phyloP scores from a whole-genome alignment of 805 yeast genomes.

The Zygosaccharomyces rouxii region DNA sequence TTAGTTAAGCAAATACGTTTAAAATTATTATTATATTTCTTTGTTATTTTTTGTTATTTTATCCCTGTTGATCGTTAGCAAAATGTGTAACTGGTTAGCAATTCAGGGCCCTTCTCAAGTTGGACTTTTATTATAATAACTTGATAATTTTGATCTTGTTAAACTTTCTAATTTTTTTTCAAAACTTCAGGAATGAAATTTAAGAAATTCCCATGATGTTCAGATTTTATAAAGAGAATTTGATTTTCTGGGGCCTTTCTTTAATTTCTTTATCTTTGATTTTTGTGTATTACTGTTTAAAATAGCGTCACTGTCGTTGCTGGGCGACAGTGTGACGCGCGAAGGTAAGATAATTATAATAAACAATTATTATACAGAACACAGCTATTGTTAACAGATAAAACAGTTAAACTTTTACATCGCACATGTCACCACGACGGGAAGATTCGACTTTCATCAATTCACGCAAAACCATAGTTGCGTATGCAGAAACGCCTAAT shows the following conservation, averaged over 20 bases:
- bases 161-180: no score
- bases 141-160: background rate
- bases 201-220: no score
- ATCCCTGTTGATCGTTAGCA: background rate
- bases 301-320: background rate
- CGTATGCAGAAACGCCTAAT: constrained; percentile 84
- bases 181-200: no score
- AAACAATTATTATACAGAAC: background rate
- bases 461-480: constrained; percentile 96
- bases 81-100: background rate
- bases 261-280: background rate
- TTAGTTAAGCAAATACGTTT: background rate
- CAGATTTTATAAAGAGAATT: no score
- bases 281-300: constrained; percentile 1
- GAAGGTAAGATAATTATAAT: background rate
- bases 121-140: constrained; percentile 1
- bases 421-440: constrained; percentile 46
- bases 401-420: constrained; percentile 30
- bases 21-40: background rate
- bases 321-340: background rate
- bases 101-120: background rate
- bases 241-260: background rate
- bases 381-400: background rate
- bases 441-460: constrained; percentile 74
- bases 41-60: background rate